Percentiles rank a stretch among this genome's conserved stretches.
Conservation (phyloP, 257 asterid genomes). For the Henckelia pumila region DNA sequence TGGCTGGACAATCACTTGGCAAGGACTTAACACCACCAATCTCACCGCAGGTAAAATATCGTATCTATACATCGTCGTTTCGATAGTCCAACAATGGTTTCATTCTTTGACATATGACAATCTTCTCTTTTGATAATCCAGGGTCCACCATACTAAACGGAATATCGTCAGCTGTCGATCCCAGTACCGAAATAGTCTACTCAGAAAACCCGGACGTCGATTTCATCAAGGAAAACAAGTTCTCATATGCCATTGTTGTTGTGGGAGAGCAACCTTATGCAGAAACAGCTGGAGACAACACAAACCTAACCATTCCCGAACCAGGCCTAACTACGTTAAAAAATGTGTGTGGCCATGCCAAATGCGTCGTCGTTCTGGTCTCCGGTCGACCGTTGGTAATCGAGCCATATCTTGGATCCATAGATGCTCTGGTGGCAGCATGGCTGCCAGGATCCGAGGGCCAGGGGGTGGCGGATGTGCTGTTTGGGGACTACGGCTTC, state of each 20-base stretch:
- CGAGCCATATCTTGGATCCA: slow-evolving; percentile 30
- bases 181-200: slow-evolving; percentile 35
- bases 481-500: slow-evolving; percentile 21
- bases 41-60: slow-evolving; percentile 1
- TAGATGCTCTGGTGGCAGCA: slow-evolving; percentile 49
- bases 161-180: slow-evolving; percentile 29
- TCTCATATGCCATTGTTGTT: slow-evolving; percentile 39
- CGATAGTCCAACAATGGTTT: neutral
- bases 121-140: neutral
- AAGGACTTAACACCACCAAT: slow-evolving; percentile 37
- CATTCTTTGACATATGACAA: neutral
- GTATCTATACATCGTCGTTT: neutral
- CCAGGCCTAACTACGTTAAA: slow-evolving; percentile 28
- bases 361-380: slow-evolving; percentile 43
- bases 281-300: slow-evolving; percentile 40
- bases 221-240: slow-evolving; percentile 25
- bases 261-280: slow-evolving; percentile 52
- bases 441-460: slow-evolving; percentile 60
- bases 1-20: slow-evolving; percentile 46
- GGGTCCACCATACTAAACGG: slow-evolving; percentile 48
- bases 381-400: slow-evolving; percentile 47
- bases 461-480: slow-evolving; percentile 39
- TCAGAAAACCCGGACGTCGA: slow-evolving; percentile 20
- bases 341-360: slow-evolving; percentile 29
- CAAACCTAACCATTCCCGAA: slow-evolving; percentile 35